Percentiles rank a stretch among this genome's conserved stretches.
Evolutionary conservation across 768 basidiomycete species (phyloP).

Genomic region (Xerocomus brunneocitrinus): DNA sequence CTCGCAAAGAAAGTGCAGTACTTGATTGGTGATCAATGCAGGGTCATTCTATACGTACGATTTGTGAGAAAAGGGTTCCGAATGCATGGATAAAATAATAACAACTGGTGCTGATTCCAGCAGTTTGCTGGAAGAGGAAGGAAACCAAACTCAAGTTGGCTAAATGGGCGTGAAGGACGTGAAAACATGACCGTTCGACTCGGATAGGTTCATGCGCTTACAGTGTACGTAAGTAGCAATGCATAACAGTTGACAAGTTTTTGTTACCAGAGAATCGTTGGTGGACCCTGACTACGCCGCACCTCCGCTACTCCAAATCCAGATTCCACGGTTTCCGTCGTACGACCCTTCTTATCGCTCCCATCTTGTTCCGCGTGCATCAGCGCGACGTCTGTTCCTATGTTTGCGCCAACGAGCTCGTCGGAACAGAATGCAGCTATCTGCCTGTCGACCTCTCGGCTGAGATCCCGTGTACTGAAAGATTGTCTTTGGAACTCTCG

Average conservation of each 20-base stretch:
- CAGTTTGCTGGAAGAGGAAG: not conserved
- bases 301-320: not conserved
- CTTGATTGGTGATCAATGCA: too few species aligned
- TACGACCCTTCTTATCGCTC: not conserved
- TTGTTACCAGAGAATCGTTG: not conserved
- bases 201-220: not conserved
- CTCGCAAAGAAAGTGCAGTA: too few species aligned
- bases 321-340: not conserved
- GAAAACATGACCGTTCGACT: not conserved
- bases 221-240: not conserved
- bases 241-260: not conserved
- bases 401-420: not conserved
- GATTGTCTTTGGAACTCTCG: slow-evolving; percentile 1
- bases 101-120: too few species aligned
- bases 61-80: too few species aligned
- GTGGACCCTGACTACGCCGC: not conserved
- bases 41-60: too few species aligned
- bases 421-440: slow-evolving; percentile 4
- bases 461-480: slow-evolving; percentile 3
- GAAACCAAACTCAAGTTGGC: not conserved
- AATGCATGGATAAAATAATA: too few species aligned
- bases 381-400: not conserved
- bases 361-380: not conserved
- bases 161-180: not conserved
- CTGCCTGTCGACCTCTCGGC: slow-evolving; percentile 18